These are phyloP conservation scores for Didymosphaeria variabile DNA, from an alignment of 2,329 filamentous ascomycete species.

Conservation along the genomic window DNA sequence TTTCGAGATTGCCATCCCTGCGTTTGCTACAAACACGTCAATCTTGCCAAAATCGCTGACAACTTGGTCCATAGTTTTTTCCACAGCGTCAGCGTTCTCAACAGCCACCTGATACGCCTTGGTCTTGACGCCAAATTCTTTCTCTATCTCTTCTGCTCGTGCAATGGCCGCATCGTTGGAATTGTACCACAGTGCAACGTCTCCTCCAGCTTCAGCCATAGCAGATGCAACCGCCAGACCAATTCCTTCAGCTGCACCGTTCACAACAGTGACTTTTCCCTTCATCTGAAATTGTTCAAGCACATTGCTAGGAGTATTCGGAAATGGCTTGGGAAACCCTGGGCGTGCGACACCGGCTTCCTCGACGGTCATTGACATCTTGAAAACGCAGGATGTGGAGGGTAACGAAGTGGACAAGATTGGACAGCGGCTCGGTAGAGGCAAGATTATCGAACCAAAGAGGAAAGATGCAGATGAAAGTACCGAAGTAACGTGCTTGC, in stretches of 20 bases:
- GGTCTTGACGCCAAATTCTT: conserved; percentile 56
- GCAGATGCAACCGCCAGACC: conserved; percentile 54
- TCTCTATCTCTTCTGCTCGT: background rate
- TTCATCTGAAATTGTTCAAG: conserved; percentile 45
- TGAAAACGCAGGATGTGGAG: conserved; percentile 17
- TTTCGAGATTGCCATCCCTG: conserved; percentile 68
- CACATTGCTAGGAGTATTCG: conserved; percentile 39
- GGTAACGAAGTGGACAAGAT: background rate
- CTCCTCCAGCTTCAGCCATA: conserved; percentile 53
- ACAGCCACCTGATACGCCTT: conserved; percentile 72
- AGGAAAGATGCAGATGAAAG: background rate
- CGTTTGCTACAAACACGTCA: conserved; percentile 73
- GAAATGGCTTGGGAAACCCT: conserved; percentile 31
- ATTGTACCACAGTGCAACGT: conserved; percentile 57
- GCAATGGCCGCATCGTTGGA: conserved; percentile 62
- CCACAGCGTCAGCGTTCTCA: conserved; percentile 61
- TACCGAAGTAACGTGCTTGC: background rate
- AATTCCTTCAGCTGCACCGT: conserved; percentile 64
- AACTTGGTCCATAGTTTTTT: conserved; percentile 67
- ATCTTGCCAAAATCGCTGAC: conserved; percentile 73
- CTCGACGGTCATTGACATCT: conserved; percentile 47
- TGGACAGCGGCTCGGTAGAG: background rate
- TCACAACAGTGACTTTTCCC: conserved; percentile 54
- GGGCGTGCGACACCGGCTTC: conserved; percentile 36
- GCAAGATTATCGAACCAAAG: background rate